These are phyloP conservation scores for Blastobotrys capitulatus DNA, from an alignment of 1,139 yeast species.

Conservation along the genomic window DNA sequence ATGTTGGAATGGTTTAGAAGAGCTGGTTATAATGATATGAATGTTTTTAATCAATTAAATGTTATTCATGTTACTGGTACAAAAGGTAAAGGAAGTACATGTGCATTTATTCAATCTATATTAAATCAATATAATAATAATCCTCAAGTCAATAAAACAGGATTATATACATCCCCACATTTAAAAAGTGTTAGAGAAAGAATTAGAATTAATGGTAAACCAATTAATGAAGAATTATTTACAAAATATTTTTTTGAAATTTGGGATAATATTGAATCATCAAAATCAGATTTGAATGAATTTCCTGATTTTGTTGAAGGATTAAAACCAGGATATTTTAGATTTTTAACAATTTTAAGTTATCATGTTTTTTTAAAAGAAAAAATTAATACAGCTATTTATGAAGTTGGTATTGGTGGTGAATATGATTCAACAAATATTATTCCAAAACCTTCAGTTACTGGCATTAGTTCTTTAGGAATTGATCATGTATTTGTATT, in stretches of 20 bases:
- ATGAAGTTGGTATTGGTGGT: conserved; percentile 98
- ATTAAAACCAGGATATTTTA: conserved; percentile 88
- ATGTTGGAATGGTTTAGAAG: conserved; percentile 89
- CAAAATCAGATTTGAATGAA: conserved; percentile 48
- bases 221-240: conserved; percentile 73
- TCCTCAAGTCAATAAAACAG: conserved; percentile 51
- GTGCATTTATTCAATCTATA: conserved; percentile 88
- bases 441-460: conserved; percentile 69
- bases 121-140: conserved; percentile 50
- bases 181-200: conserved; percentile 90
- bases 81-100: conserved; percentile 97
- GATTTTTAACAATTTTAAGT: conserved; percentile 80
- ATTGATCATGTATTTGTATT: conserved; percentile 89
- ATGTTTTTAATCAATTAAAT: conserved; percentile 66
- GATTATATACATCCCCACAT: conserved; percentile 94
- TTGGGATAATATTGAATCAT: conserved; percentile 69
- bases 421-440: conserved; percentile 93
- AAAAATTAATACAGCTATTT: conserved; percentile 86
- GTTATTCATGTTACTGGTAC: conserved; percentile 94
- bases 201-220: conserved; percentile 79
- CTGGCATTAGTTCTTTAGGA: conserved; percentile 84
- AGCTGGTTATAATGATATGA: conserved; percentile 57
- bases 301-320: conserved; percentile 73
- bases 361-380: conserved; percentile 87
- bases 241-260: conserved; percentile 89